Conservation (phyloP, 2,329 filamentous ascomycete species). For the Calonectria fujianensis region DNA sequence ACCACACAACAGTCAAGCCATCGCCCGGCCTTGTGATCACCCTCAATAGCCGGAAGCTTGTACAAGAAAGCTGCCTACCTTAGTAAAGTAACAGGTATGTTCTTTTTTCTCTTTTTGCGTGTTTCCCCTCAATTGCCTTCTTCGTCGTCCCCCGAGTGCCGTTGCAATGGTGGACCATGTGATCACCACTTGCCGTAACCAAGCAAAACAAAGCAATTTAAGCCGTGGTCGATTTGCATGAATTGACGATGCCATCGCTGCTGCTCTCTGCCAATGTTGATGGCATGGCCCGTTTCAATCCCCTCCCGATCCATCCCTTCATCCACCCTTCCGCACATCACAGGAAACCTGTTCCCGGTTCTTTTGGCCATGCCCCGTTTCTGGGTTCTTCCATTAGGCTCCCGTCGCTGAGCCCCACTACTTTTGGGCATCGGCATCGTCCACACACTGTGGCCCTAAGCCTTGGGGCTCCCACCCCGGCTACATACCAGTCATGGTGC, state of each 20-base stretch:
- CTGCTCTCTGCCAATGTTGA: not conserved
- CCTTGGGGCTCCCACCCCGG: conserved; percentile 36
- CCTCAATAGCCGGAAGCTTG: not conserved
- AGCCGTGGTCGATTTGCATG: conserved; percentile 48
- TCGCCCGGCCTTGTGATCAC: conserved; percentile 26
- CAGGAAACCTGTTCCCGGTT: conserved; percentile 31
- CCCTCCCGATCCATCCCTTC: conserved; percentile 5
- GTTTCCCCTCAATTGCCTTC: not conserved
- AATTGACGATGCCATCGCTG: conserved; percentile 44
- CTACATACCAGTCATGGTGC: conserved; percentile 20
- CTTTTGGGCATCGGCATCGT: conserved; percentile 48
- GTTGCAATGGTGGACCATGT: conserved; percentile 50
- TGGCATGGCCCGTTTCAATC: conserved; percentile 18
- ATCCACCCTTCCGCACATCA: conserved; percentile 36
- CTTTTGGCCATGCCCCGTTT: conserved; percentile 37
- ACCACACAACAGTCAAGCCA: conserved; percentile 37
- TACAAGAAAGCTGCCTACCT: not conserved
- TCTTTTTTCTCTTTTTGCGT: not conserved
- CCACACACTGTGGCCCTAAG: conserved; percentile 49
- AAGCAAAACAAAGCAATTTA: conserved; percentile 46
- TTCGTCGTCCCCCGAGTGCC: conserved; percentile 19
- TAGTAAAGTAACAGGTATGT: conserved; percentile 21
- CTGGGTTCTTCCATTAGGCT: conserved; percentile 49
- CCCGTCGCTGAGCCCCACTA: conserved; percentile 43
- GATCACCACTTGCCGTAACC: conserved; percentile 48